Evolutionary conservation across 805 yeast genomes (phyloP).

Genomic region (Sugiyamaella marilandica): DNA sequence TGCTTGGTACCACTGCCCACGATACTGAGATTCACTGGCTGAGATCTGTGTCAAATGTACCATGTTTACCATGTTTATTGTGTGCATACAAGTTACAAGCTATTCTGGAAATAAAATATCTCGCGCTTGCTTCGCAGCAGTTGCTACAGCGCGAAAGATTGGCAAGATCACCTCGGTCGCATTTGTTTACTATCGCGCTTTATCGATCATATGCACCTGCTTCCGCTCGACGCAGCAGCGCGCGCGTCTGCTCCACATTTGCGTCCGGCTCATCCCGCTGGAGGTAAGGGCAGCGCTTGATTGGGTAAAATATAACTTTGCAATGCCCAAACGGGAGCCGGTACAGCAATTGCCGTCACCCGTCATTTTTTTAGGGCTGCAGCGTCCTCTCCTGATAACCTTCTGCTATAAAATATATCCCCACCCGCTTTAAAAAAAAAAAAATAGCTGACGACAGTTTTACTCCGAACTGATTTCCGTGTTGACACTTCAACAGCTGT

Average conservation of each 20-base stretch:
- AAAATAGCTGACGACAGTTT: not conserved
- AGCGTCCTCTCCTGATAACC: not conserved
- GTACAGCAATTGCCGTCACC: not conserved
- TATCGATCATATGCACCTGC: not conserved
- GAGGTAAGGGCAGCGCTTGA: not conserved
- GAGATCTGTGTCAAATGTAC: no score
- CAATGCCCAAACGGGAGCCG: not conserved
- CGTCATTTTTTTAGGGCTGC: not conserved
- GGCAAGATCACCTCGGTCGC: not conserved
- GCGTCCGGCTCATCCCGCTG: not conserved
- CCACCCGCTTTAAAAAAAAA: not conserved
- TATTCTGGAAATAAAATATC: no score
- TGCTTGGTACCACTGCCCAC: constrained; percentile 18
- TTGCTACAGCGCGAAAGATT: no score
- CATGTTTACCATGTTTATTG: no score
- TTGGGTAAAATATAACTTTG: not conserved
- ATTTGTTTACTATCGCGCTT: not conserved
- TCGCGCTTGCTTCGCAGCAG: no score
- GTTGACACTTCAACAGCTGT: not conserved
- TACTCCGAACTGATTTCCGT: not conserved
- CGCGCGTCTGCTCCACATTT: no score
- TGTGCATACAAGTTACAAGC: no score
- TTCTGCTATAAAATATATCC: not conserved
- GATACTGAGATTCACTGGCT: constrained; percentile 26
- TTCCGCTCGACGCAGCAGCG: not conserved